phyloP scores from a whole-genome alignment of 805 yeast genomes.

The Metschnikowia aberdeeniae region DNA sequence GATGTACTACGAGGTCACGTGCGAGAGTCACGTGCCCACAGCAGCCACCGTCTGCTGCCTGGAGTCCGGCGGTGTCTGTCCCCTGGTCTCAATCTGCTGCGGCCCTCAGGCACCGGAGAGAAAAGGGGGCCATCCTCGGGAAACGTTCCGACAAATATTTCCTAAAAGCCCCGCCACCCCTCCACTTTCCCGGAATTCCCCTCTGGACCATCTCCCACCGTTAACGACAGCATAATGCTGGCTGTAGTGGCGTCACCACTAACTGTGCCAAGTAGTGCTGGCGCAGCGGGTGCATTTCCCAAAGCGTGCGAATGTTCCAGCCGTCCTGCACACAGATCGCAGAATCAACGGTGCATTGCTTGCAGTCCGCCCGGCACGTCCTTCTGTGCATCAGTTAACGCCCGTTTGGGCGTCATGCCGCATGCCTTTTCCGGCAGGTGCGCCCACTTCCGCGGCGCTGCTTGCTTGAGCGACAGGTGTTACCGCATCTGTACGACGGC shows the following conservation, averaged over 20 bases:
- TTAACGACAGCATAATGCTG: not conserved
- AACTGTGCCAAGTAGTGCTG: not conserved
- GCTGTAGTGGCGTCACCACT: not conserved
- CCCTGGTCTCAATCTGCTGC: no score
- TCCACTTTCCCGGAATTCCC: no score
- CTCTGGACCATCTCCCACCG: no score
- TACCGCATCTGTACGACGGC: not conserved
- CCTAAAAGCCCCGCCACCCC: no score
- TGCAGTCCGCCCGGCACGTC: not conserved
- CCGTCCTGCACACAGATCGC: not conserved
- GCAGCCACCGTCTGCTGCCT: not conserved
- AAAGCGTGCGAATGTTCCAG: constrained; percentile 3
- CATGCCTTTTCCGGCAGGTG: not conserved
- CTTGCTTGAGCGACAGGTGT: not conserved
- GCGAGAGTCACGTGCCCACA: not conserved
- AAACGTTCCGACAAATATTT: no score
- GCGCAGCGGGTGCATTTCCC: constrained; percentile 1
- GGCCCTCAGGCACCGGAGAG: no score
- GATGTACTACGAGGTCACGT: not conserved
- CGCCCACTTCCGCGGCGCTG: not conserved
- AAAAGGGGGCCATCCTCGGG: no score
- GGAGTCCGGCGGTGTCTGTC: no score
- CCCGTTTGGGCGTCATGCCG: not conserved
- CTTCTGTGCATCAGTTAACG: not conserved
- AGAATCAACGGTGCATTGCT: not conserved